Evolutionary conservation across 768 basidiomycete species (phyloP), one percentile per base, ranked within the genome.

Genomic region (Boletus fagicola): DNA sequence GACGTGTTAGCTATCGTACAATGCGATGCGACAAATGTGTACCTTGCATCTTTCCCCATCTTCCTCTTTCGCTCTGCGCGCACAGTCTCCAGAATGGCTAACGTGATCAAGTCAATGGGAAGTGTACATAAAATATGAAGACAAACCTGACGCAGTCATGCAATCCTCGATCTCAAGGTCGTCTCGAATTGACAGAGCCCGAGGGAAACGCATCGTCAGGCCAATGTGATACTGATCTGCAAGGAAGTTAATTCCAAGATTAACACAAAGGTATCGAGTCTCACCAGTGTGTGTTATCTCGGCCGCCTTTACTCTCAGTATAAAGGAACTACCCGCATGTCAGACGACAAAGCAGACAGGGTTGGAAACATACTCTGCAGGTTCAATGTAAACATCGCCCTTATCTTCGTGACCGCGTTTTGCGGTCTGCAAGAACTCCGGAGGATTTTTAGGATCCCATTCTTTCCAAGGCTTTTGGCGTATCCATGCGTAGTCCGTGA

Each of bases 181-280:
- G 49, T 91, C 90, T 24, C 92, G 83, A 58, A 95, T 92, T 3
- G 73, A 68, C 46, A 92, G 65, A 16, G 91, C 93, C 55, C 95
- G 83, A 45, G 97, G 96, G 68, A 99, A 99, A 22, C 97, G 87
- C 85, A 99, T 88, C 0, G 96, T 98, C 60, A 87, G 84, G 5
- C 87, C 89, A 61, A 94, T 70, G 51, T 89, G 88, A 64, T 92
- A 98, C 63, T 86, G 86, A 62, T 93, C 94, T 86, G 58, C 62
- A 39, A 54, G 33, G 43, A 10, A 5, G 50, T 58, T 9, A 57
- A 56, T 48, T 40, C 28, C n/a, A 30, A 20, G 28, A 11, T 22
- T 31, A 38, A 36, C 4, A 20, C n/a, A 20, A 33, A 36, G 20
- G 24, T 22, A 24, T 28, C 10, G 9, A n/a, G 44, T 35, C 24